A percentile compares a stretch with the other conserved stretches of the same genome.
Conservation (phyloP, 73 alveolate species). For the Paramecium primaurelia region DNA sequence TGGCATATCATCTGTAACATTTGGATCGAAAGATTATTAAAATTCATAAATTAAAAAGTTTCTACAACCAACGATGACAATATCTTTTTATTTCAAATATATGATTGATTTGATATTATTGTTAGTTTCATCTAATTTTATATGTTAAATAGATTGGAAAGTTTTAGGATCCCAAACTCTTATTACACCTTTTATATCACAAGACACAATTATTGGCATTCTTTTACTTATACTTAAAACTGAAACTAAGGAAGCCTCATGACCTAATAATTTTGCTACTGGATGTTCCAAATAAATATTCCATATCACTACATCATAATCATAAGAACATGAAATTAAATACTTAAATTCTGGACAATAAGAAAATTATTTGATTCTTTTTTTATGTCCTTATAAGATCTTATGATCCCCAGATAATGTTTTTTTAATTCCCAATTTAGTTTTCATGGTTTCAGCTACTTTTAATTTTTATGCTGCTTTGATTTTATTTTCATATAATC, state of each 20-base stretch:
- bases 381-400: constrained; percentile 44
- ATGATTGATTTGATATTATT: not conserved
- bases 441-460: not conserved
- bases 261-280: constrained; percentile 56
- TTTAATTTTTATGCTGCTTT: not conserved
- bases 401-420: constrained; percentile 9
- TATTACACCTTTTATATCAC: constrained; percentile 46
- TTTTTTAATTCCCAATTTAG: not conserved
- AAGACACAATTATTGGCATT: not conserved
- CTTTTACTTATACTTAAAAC: constrained; percentile 13
- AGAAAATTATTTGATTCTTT: constrained; percentile 33
- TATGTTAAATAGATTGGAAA: not conserved
- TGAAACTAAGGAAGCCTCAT: constrained; percentile 51
- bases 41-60: constrained; percentile 12
- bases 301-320: constrained; percentile 49
- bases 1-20: constrained; percentile 47
- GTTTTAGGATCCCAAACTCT: constrained; percentile 54
- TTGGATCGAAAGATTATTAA: constrained; percentile 44
- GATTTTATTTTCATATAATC: constrained; percentile 42
- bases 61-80: constrained; percentile 31
- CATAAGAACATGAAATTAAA: constrained; percentile 39
- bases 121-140: constrained; percentile 27
- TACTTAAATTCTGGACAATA: constrained; percentile 33
- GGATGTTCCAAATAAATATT: constrained; percentile 59
- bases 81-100: constrained; percentile 1